Evolutionary conservation across 768 basidiomycete species (phyloP), one percentile per base, ranked within the genome.

Genomic region (Solioccasus polychromus): DNA sequence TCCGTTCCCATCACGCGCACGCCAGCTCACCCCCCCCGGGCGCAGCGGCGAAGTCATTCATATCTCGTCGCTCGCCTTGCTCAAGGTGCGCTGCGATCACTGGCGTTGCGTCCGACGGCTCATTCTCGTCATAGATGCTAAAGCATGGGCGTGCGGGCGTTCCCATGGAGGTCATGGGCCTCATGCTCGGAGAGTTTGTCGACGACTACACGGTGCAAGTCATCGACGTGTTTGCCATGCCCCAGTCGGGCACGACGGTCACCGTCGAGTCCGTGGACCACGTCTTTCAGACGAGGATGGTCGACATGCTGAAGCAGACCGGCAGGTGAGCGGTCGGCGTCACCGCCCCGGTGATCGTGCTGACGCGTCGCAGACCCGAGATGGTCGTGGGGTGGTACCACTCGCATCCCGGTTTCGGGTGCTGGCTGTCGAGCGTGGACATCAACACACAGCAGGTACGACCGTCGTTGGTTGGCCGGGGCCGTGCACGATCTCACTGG

Each of bases 301-400:
- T 96, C 40, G 96, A 98, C 44, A 98, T 98, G 94, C 69, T 99
- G 59, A 98, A 99, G 70, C 96, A 98, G 73, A 99, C 96, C 0
- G 96, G 96, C 51, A 73, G 95, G 92, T 92, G 56, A 62, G 85
- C 67, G 24, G 34, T 51, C 36, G 38, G 47, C 22, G 55, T 25
- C 44, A 36, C 10, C 34, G 39, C 24, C 41, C 34, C 37, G 34
- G 23, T 26, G 35, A 42, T 38, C 40, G 45, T 41, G n/a, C n/a
- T 37, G 38, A 55, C 35, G 26, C 45, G 22, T 26, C n/a, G 39
- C 47, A 85, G 94, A 57, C 90, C 95, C 25, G 96, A 98, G 73
- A 90, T 87, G 83, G 96, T 98, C 5, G 96, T 99, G 1, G 96
- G 96, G 4, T 99, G 96, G 96, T 99, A 99, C 62, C 96, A 99